phyloP scores from a whole-genome alignment of 2,329 filamentous ascomycete species.

The Fusarium pseudocircinatum region DNA sequence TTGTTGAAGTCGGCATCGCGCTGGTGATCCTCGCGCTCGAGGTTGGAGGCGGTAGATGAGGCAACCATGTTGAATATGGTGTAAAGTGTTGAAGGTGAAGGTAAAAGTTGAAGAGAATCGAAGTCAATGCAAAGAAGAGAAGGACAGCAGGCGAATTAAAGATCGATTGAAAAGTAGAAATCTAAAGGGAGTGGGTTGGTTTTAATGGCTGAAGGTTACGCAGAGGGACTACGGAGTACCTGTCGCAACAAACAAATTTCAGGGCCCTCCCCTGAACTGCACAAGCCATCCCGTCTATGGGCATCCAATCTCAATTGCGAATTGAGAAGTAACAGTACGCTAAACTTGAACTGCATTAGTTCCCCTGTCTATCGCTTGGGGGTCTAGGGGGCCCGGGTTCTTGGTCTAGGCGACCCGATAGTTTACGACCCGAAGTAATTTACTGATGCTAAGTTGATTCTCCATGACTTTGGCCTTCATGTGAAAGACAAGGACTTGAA shows the following conservation, averaged over 20 bases:
- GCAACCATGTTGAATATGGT: conserved; percentile 56
- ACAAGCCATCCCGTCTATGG: conserved; percentile 30
- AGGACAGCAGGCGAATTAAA: conserved; percentile 21
- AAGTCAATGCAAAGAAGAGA: neutral
- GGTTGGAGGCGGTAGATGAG: conserved; percentile 53
- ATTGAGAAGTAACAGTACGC: conserved; percentile 36
- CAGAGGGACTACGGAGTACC: conserved; percentile 33
- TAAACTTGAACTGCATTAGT: conserved; percentile 31
- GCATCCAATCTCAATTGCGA: conserved; percentile 43
- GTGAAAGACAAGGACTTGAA: conserved; percentile 12
- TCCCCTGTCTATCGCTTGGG: conserved; percentile 27
- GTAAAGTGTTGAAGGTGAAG: conserved; percentile 16
- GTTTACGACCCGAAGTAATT: conserved; percentile 8
- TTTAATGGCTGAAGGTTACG: conserved; percentile 39
- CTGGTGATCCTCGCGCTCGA: conserved; percentile 84
- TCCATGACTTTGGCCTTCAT: conserved; percentile 12
- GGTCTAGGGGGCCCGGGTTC: conserved; percentile 19
- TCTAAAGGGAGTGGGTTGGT: conserved; percentile 33
- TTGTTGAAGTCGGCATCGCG: conserved; percentile 94
- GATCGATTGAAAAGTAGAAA: conserved; percentile 18
- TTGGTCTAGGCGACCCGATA: conserved; percentile 16
- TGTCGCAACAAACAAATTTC: conserved; percentile 45
- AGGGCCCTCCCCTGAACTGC: conserved; percentile 44
- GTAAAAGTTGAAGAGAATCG: conserved; percentile 6
- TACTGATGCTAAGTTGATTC: neutral